Conservation (phyloP, 2,329 filamentous ascomycete species). For the Colletotrichum sp. region DNA sequence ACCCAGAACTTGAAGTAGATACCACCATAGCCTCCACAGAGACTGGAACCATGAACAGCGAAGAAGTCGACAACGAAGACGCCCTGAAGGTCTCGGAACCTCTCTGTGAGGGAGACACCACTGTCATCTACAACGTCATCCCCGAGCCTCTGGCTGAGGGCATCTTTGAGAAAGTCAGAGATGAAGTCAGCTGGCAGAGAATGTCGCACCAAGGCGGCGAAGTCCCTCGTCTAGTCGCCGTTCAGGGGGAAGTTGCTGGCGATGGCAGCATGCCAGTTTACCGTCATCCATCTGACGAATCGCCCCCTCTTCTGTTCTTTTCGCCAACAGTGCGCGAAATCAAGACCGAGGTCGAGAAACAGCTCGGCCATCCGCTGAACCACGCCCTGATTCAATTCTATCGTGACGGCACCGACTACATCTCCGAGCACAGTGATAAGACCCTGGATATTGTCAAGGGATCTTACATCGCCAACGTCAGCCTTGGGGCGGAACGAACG, state of each 20-base stretch:
- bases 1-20: not conserved
- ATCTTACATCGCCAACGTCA: slow-evolving; percentile 90
- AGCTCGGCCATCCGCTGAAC: slow-evolving; percentile 82
- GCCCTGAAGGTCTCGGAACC: slow-evolving; percentile 7
- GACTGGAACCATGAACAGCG: not conserved
- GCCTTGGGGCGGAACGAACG: slow-evolving; percentile 86
- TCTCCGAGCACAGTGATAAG: slow-evolving; percentile 97
- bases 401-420: slow-evolving; percentile 86
- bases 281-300: slow-evolving; percentile 90
- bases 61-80: not conserved
- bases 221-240: slow-evolving; percentile 88
- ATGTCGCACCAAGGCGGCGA: slow-evolving; percentile 94
- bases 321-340: slow-evolving; percentile 74
- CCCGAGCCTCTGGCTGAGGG: slow-evolving; percentile 57
- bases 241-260: slow-evolving; percentile 74
- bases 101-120: slow-evolving; percentile 83
- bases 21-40: not conserved
- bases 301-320: slow-evolving; percentile 78
- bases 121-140: slow-evolving; percentile 74
- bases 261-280: slow-evolving; percentile 89
- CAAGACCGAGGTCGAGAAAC: slow-evolving; percentile 69
- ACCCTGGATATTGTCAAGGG: slow-evolving; percentile 85
- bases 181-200: slow-evolving; percentile 84
- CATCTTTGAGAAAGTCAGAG: slow-evolving; percentile 72
- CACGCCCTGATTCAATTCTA: slow-evolving; percentile 95